Percentiles rank a stretch among this genome's conserved stretches.
Conservation (phyloP, 768 basidiomycete species). For the Leccinum incarnatum region DNA sequence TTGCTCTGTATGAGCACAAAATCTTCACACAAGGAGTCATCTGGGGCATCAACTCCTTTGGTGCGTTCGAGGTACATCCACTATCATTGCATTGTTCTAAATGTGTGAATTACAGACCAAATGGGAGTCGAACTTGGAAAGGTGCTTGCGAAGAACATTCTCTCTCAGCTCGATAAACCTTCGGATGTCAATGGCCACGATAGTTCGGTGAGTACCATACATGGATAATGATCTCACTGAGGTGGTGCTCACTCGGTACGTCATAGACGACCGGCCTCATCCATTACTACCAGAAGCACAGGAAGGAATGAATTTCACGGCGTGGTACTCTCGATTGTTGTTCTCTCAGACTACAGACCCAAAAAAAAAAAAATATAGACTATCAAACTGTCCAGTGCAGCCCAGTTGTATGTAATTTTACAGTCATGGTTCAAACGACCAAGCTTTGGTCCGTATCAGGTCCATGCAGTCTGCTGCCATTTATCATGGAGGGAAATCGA, state of each 20-base stretch:
- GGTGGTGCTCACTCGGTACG: slow-evolving; percentile 3
- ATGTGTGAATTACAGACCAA: slow-evolving; percentile 60
- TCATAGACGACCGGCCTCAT: slow-evolving; percentile 90
- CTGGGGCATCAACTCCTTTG: slow-evolving; percentile 99
- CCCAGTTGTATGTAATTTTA: slow-evolving; percentile 14
- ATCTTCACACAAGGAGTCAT: slow-evolving; percentile 97
- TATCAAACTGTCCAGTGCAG: not conserved
- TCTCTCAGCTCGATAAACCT: slow-evolving; percentile 80
- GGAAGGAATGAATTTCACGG: slow-evolving; percentile 56
- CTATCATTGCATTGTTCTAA: not conserved
- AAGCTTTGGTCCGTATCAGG: not conserved
- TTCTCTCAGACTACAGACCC: not conserved
- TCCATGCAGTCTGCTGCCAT: not conserved
- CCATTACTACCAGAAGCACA: slow-evolving; percentile 91
- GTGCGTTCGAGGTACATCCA: slow-evolving; percentile 39
- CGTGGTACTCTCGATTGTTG: not conserved
- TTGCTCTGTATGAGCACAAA: slow-evolving; percentile 97
- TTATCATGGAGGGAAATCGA: not conserved
- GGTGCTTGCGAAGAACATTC: slow-evolving; percentile 94
- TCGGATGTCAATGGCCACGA: slow-evolving; percentile 86
- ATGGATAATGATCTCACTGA: not conserved
- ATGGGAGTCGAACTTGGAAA: slow-evolving; percentile 99
- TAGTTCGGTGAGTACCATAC: slow-evolving; percentile 53
- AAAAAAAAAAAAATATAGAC: slow-evolving; percentile 2
- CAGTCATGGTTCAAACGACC: not conserved